Evolutionary conservation across 495 filamentous ascomycete genomes (phyloP).

Genomic region (Aspergillus indologenus): DNA sequence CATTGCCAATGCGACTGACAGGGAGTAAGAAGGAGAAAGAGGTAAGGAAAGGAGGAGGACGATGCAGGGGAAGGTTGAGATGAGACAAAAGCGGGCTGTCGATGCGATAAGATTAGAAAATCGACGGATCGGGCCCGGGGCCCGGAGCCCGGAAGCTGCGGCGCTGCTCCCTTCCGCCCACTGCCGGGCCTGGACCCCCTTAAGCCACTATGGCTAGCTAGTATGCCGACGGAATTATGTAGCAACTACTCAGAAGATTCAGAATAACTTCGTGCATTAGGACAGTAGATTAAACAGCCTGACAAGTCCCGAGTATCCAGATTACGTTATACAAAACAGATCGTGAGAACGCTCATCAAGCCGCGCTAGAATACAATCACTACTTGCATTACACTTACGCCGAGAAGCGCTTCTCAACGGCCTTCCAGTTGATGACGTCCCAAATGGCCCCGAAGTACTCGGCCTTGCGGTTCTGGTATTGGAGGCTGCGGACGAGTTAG

Average conservation of each 20-base stretch:
- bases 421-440: slow-evolving; percentile 98
- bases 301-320: slow-evolving; percentile 3
- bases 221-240: not conserved
- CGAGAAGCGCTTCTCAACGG: slow-evolving; percentile 77
- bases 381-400: slow-evolving; percentile 17
- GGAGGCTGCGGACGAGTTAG: slow-evolving; percentile 59
- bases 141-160: not conserved
- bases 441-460: slow-evolving; percentile 97
- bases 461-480: slow-evolving; percentile 98
- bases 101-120: slow-evolving; percentile 5
- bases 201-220: not conserved
- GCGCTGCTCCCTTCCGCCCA: not conserved
- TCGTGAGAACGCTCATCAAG: slow-evolving; percentile 10
- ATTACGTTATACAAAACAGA: slow-evolving; percentile 9
- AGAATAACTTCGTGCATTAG: slow-evolving; percentile 6
- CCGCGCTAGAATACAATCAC: slow-evolving; percentile 12
- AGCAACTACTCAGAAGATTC: not conserved
- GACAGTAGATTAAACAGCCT: slow-evolving; percentile 12
- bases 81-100: not conserved
- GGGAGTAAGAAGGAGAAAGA: not conserved
- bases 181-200: not conserved
- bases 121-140: not conserved
- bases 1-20: slow-evolving; percentile 24
- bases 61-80: not conserved
- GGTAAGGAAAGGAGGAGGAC: not conserved